Conservation (phyloP, 2,329 filamentous ascomycete species). For the Metarhizium rileyi region DNA sequence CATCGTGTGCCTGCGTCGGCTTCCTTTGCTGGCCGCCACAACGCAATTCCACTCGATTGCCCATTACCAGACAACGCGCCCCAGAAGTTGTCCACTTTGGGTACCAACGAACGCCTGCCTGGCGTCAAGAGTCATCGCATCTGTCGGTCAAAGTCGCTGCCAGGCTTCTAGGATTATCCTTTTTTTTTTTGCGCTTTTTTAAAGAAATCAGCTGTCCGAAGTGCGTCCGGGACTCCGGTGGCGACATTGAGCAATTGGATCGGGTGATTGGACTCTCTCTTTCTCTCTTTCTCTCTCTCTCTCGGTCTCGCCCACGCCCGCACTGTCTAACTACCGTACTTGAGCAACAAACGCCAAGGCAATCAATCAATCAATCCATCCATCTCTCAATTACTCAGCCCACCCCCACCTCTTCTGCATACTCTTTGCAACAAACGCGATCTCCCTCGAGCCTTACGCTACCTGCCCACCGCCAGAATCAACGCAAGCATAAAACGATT, state of each 20-base stretch:
- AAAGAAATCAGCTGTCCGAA: not conserved
- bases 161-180: too few species aligned
- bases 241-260: constrained; percentile 5
- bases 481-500: constrained; percentile 4
- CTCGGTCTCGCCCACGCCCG: not conserved
- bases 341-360: not conserved
- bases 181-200: not conserved
- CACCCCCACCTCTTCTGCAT: not conserved
- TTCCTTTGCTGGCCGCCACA: constrained; percentile 2
- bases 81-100: constrained; percentile 5
- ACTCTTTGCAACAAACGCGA: not conserved
- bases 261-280: constrained; percentile 2
- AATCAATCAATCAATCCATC: not conserved
- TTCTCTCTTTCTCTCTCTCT: not conserved
- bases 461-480: not conserved
- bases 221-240: not conserved
- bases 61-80: not conserved
- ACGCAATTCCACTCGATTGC: not conserved
- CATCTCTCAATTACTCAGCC: not conserved
- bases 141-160: not conserved
- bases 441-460: not conserved
- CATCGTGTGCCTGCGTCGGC: constrained; percentile 4
- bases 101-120: constrained; percentile 7
- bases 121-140: constrained; percentile 5
- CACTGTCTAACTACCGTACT: not conserved